phyloP scores from a whole-genome alignment of 495 filamentous ascomycete species.

The Penicillium alfredii region DNA sequence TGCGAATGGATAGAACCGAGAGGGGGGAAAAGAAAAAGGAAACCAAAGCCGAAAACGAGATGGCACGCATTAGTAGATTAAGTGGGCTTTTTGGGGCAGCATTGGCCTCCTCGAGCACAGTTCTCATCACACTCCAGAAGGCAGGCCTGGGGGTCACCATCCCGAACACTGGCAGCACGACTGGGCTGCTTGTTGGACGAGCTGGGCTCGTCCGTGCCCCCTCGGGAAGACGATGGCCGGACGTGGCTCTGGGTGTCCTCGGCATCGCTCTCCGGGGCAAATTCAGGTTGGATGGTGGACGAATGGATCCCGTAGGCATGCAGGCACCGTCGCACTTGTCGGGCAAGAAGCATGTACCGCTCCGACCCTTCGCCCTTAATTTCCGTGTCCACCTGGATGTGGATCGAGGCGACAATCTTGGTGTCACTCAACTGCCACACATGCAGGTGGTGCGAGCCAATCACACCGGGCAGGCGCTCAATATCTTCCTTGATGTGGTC shows the following conservation, averaged over 20 bases:
- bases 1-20: too few relatives aligned
- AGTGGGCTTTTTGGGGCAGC: constrained; percentile 53
- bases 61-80: too few relatives aligned
- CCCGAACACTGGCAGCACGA: constrained; percentile 45
- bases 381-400: constrained; percentile 80
- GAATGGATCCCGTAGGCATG: constrained; percentile 96
- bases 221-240: constrained; percentile 22
- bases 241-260: constrained; percentile 36
- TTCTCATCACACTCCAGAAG: constrained; percentile 82
- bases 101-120: constrained; percentile 64
- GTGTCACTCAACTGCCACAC: constrained; percentile 96
- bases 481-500: constrained; percentile 93
- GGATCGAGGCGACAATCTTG: constrained; percentile 84
- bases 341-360: constrained; percentile 84
- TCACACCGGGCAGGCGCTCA: constrained; percentile 69
- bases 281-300: constrained; percentile 97
- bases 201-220: constrained; percentile 19
- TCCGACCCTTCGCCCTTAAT: constrained; percentile 64
- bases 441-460: constrained; percentile 90
- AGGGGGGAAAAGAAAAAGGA: background rate
- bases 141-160: constrained; percentile 55
- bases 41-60: too few relatives aligned
- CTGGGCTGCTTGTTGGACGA: constrained; percentile 31
- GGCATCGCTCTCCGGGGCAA: constrained; percentile 56
- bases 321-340: constrained; percentile 72